Base-by-base conservation (phyloP, 768 basidiomycete genomes). In the Russula virescens region DNA sequence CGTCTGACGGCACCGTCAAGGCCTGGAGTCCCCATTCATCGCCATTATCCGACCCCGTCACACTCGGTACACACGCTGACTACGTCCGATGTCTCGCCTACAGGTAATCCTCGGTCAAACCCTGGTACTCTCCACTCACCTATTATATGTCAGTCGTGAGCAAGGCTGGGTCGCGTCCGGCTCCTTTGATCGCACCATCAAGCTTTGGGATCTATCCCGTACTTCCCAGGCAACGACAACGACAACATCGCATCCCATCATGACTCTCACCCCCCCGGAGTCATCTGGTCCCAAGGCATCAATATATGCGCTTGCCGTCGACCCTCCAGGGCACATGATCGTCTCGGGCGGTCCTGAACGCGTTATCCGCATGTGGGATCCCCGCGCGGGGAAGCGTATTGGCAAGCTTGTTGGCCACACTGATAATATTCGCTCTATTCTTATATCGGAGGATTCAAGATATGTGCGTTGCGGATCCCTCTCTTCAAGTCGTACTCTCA, bases 391-490 rank as follows among this genome's bases (percentile, higher is more conserved):
- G 10, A 91, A 87, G 69, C 80, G 89, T 48, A 86, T 75, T 71
- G 85, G 87, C 13, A 93, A 97, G 70, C 81, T 98, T 0, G 92
- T 98, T 8, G 96, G 96, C 0, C 96, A 99, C 72, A 96, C 96
- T 0, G 97, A 99, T 73, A 98, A 98, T 68, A 94, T 99, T 63
- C 82, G 96, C 10, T 85, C 92, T 5, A 88, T 98, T 48, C 73
- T 95, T 23, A 80, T 98, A 1, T 91, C 91, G 6, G 93, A 94
- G 31, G 95, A 98, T 73, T 86, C 91, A 25, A 83, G 83, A 83
- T 94, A 93, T 73, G 92, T 95, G 71, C 73, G 92, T 78, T 2
- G 48, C 55, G 18, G 43, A 23, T 47, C 49, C 60, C 14, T 50
- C 45, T 57, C 43, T 50, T 55, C 5, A 59, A 65, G 51, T 66